A percentile compares a stretch with the other conserved stretches of the same genome.
These are phyloP conservation scores for Aureobasidium sp. DNA, from an alignment of 2,329 filamentous ascomycete genomes.

Conservation along the genomic window DNA sequence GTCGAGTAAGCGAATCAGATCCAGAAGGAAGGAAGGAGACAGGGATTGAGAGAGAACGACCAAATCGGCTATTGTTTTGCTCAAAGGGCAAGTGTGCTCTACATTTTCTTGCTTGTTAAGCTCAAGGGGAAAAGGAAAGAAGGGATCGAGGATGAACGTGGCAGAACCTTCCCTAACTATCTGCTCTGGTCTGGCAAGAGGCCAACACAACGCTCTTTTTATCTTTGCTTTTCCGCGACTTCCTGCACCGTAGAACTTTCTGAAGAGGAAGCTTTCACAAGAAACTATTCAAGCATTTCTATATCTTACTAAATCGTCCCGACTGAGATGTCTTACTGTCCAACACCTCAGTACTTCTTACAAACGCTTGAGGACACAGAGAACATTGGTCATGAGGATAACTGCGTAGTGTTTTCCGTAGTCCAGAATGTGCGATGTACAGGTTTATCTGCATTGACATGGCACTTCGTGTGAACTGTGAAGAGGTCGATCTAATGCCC, in stretches of 20 bases:
- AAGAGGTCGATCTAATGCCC: no score
- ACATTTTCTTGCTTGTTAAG: neutral
- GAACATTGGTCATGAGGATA: no score
- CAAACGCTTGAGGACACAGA: no score
- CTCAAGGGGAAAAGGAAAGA: neutral
- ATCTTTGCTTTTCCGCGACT: neutral
- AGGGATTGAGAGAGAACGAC: neutral
- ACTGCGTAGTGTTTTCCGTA: no score
- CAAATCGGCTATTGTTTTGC: neutral
- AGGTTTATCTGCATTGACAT: no score
- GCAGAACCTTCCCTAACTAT: neutral
- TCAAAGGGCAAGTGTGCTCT: neutral
- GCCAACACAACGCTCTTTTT: neutral
- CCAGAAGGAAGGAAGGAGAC: neutral
- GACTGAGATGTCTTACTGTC: no score
- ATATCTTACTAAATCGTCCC: neutral
- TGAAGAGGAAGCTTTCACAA: no score
- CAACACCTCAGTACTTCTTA: no score
- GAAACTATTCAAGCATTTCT: neutral
- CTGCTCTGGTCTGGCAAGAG: neutral
- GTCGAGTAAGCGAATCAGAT: neutral
- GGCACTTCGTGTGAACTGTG: no score
- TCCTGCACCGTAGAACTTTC: no score
- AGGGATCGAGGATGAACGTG: neutral
- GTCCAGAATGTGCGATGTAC: no score